These are phyloP conservation scores for Telfairia occidentalis DNA, from an alignment of 331 rosid species.

Conservation along the genomic window DNA sequence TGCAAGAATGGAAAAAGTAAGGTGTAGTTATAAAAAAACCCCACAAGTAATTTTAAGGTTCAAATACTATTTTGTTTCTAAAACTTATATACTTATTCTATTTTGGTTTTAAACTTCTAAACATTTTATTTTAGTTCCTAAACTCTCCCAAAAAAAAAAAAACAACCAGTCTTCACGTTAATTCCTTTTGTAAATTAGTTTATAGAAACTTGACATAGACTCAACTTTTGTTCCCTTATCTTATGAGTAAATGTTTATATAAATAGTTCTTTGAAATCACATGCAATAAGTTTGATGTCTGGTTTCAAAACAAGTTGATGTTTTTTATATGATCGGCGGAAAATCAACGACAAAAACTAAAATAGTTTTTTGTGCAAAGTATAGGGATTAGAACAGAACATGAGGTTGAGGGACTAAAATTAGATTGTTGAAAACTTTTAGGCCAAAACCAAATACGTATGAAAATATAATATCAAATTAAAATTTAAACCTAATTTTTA, in stretches of 20 bases:
- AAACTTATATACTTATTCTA: background rate
- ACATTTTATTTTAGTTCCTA: background rate
- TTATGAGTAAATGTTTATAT: background rate
- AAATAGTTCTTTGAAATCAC: background rate
- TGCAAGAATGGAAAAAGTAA: slow-evolving; percentile 1
- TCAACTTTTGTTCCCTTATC: no score
- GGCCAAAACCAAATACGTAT: background rate
- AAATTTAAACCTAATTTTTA: background rate
- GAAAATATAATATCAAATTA: background rate
- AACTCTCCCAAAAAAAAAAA: background rate
- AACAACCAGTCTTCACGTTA: no score
- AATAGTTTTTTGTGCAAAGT: background rate
- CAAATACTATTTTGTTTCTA: background rate
- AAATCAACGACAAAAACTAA: background rate
- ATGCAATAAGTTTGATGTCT: background rate
- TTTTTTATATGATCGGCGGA: background rate
- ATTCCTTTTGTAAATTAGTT: no score
- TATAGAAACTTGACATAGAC: no score
- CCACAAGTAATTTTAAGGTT: background rate
- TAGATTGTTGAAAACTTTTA: background rate
- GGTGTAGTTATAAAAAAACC: background rate
- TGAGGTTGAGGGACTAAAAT: background rate
- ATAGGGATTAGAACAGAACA: background rate
- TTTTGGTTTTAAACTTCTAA: background rate
- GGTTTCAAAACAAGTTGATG: background rate